Evolutionary conservation across 805 yeast genomes (phyloP).

Genomic region (Priceomyces fermenticarens): DNA sequence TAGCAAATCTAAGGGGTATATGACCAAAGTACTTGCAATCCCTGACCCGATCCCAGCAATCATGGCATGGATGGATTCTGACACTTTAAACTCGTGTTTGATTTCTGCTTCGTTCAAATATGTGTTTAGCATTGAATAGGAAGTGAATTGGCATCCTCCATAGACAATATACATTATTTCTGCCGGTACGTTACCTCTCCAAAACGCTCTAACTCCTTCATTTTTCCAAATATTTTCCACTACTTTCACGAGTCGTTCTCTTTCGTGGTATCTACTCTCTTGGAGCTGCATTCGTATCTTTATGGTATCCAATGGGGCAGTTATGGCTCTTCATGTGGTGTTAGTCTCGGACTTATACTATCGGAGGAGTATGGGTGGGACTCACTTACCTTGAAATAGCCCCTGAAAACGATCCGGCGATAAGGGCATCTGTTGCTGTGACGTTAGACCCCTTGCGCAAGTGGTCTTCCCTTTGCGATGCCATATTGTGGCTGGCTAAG

Average conservation of each 20-base stretch:
- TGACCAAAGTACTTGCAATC: slow-evolving; percentile 59
- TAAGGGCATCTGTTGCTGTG: slow-evolving; percentile 48
- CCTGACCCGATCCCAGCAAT: slow-evolving; percentile 81
- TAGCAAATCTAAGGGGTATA: slow-evolving; percentile 90
- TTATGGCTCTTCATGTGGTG: slow-evolving; percentile 41
- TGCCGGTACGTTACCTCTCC: slow-evolving; percentile 97
- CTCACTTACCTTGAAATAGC: slow-evolving; percentile 42
- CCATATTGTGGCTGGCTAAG: slow-evolving; percentile 7
- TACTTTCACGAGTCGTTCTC: slow-evolving; percentile 32
- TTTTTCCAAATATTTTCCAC: slow-evolving; percentile 43
- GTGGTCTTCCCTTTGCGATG: slow-evolving; percentile 34
- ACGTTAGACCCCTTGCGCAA: slow-evolving; percentile 51
- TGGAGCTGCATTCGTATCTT: slow-evolving; percentile 74
- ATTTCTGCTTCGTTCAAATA: slow-evolving; percentile 31
- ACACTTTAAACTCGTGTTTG: slow-evolving; percentile 17
- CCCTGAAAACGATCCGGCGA: slow-evolving; percentile 76
- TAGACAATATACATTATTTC: slow-evolving; percentile 79
- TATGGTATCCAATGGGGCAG: slow-evolving; percentile 78
- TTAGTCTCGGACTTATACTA: slow-evolving; percentile 13
- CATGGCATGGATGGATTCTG: slow-evolving; percentile 41
- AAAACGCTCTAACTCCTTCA: slow-evolving; percentile 76
- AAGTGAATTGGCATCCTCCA: slow-evolving; percentile 81
- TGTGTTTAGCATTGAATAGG: slow-evolving; percentile 57
- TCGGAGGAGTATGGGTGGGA: not conserved
- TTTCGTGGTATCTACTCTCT: slow-evolving; percentile 15